Percentiles rank a stretch among this genome's conserved stretches.
phyloP scores from a whole-genome alignment of 306 rosid genomes.

The Parietaria judaica region DNA sequence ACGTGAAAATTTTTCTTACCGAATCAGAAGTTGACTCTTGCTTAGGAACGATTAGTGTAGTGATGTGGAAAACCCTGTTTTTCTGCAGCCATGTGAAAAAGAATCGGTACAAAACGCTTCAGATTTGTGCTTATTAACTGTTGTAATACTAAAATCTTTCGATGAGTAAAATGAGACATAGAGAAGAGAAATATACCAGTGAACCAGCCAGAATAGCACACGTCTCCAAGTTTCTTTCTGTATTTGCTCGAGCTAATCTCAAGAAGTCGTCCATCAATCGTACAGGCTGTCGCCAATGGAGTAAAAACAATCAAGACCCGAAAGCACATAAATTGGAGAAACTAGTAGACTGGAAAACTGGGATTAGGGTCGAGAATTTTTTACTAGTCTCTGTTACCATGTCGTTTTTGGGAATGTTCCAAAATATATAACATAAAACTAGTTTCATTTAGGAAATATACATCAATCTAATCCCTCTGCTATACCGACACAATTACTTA shows the following conservation, averaged over 20 bases:
- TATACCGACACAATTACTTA: too few relatives aligned
- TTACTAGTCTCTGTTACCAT: too few relatives aligned
- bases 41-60: conserved; percentile 92
- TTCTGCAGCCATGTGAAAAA: conserved; percentile 52
- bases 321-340: conserved; percentile 15
- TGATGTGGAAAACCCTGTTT: conserved; percentile 88
- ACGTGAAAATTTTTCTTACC: conserved; percentile 39
- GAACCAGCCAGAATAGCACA: conserved; percentile 98
- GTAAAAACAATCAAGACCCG: conserved; percentile 7
- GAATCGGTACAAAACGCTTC: conserved; percentile 22
- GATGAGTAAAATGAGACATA: background rate
- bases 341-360: conserved; percentile 14
- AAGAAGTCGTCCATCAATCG: conserved; percentile 90
- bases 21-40: conserved; percentile 97
- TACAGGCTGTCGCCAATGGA: conserved; percentile 57
- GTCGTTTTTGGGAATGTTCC: too few relatives aligned
- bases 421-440: too few relatives aligned
- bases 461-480: too few relatives aligned
- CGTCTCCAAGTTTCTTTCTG: conserved; percentile 77
- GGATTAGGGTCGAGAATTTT: background rate
- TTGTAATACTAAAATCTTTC: conserved; percentile 1
- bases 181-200: conserved; percentile 39
- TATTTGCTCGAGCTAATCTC: conserved; percentile 78
- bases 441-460: too few relatives aligned
- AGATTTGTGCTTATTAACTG: conserved; percentile 15